Percentiles rank a stretch among this genome's conserved stretches.
These are phyloP conservation scores for Penicillium palitans DNA, from an alignment of 2,329 filamentous ascomycete species.

Conservation along the genomic window DNA sequence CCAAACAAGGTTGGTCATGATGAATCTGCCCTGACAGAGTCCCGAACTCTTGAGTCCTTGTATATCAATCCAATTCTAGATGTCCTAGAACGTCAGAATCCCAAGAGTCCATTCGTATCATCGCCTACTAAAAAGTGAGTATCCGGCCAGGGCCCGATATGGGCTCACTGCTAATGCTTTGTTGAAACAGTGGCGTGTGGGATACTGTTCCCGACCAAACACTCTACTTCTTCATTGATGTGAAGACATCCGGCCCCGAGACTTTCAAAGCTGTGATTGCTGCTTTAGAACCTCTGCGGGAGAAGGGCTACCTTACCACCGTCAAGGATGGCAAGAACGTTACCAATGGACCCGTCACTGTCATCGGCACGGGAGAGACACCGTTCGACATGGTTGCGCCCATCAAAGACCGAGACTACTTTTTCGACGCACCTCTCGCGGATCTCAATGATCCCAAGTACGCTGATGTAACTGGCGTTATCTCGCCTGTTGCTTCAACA, in stretches of 20 bases:
- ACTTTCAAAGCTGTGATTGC: conserved; percentile 59
- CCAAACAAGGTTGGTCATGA: conserved; percentile 56
- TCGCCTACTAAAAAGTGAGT: conserved; percentile 52
- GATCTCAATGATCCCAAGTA: conserved; percentile 44
- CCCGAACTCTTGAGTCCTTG: conserved; percentile 57
- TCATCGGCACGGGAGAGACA: conserved; percentile 63
- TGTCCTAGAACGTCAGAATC: conserved; percentile 58
- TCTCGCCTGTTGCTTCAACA: conserved; percentile 57
- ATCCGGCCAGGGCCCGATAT: neutral
- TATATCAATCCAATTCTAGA: conserved; percentile 62
- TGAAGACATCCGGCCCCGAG: conserved; percentile 58
- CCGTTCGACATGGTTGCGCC: conserved; percentile 51
- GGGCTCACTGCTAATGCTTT: neutral
- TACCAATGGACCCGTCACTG: conserved; percentile 55
- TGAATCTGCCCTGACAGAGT: conserved; percentile 50
- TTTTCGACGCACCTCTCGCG: conserved; percentile 60
- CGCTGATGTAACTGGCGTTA: conserved; percentile 48
- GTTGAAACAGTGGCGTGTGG: conserved; percentile 53
- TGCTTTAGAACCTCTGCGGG: conserved; percentile 59
- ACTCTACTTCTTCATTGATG: conserved; percentile 64
- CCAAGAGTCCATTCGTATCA: conserved; percentile 51
- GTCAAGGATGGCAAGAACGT: conserved; percentile 50
- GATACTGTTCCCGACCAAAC: conserved; percentile 59
- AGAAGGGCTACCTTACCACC: conserved; percentile 54
- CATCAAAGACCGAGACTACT: conserved; percentile 53